Evolutionary conservation across 108 stramenopile genomes (phyloP).

Genomic region (Nannochloropsis oceanica): DNA sequence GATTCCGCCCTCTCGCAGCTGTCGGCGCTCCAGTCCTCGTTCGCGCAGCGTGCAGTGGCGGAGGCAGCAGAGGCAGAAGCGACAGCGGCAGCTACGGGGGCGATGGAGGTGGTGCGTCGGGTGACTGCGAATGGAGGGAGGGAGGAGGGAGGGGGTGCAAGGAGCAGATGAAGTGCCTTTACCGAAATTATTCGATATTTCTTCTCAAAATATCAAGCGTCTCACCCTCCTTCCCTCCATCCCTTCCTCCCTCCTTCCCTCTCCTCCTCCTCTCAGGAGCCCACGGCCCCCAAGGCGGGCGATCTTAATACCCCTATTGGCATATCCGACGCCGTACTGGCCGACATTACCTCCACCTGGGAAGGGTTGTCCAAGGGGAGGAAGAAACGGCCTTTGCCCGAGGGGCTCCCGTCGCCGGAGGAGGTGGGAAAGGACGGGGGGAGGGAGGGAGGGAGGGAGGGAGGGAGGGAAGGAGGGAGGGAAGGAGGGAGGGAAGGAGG

Average conservation of each 20-base stretch:
- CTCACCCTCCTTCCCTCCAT: background rate
- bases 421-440: too few species aligned
- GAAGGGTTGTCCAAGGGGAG: background rate
- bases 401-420: background rate
- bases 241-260: background rate
- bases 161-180: too few species aligned
- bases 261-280: background rate
- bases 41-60: background rate
- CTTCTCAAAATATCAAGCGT: too few species aligned
- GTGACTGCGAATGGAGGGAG: too few species aligned
- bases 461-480: background rate
- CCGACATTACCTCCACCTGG: background rate
- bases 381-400: background rate
- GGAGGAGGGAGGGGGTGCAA: background rate
- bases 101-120: background rate
- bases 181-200: too few species aligned
- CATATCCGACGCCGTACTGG: background rate
- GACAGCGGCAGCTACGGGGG: too few species aligned
- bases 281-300: background rate
- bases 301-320: background rate
- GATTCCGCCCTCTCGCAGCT: slow-evolving; percentile 14
- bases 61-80: background rate
- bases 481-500: background rate
- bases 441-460: background rate
- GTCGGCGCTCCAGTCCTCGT: background rate